These are phyloP conservation scores for Camellia granthamiana DNA, from an alignment of 148 eudicot genomes.

Conservation along the genomic window DNA sequence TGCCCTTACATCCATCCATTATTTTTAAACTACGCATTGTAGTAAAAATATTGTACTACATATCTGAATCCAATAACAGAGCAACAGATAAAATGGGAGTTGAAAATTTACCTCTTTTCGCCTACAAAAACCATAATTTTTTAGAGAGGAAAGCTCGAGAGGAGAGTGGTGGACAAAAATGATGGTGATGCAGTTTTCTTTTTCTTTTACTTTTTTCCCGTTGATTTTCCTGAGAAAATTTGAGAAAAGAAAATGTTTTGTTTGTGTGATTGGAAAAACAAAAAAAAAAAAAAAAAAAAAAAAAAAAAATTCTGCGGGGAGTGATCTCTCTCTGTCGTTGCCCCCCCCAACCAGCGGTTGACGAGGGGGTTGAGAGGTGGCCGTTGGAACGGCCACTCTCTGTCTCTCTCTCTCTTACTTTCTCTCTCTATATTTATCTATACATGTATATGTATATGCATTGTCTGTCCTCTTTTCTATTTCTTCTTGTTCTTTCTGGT, in stretches of 20 bases:
- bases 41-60: conserved; percentile 60
- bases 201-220: not conserved
- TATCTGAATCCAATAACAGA: conserved; percentile 6
- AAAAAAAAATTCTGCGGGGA: too few relatives aligned
- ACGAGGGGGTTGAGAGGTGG: conserved; percentile 24
- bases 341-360: conserved; percentile 33
- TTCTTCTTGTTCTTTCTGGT: not conserved
- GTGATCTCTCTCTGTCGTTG: conserved; percentile 19
- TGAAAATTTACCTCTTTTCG: conserved; percentile 9
- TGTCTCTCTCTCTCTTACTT: too few relatives aligned
- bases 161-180: not conserved
- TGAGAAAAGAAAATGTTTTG: not conserved
- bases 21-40: conserved; percentile 62
- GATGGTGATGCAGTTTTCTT: conserved; percentile 8
- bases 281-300: too few relatives aligned
- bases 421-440: conserved; percentile 13
- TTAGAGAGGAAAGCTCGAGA: not conserved
- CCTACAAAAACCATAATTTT: conserved; percentile 15
- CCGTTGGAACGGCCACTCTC: conserved; percentile 39
- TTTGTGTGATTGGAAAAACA: not conserved
- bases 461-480: not conserved
- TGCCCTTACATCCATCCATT: conserved; percentile 48
- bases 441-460: conserved; percentile 1
- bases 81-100: not conserved
- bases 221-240: conserved; percentile 9